phyloP scores from a whole-genome alignment of 306 rosid genomes.

The Crataegus laevigata region DNA sequence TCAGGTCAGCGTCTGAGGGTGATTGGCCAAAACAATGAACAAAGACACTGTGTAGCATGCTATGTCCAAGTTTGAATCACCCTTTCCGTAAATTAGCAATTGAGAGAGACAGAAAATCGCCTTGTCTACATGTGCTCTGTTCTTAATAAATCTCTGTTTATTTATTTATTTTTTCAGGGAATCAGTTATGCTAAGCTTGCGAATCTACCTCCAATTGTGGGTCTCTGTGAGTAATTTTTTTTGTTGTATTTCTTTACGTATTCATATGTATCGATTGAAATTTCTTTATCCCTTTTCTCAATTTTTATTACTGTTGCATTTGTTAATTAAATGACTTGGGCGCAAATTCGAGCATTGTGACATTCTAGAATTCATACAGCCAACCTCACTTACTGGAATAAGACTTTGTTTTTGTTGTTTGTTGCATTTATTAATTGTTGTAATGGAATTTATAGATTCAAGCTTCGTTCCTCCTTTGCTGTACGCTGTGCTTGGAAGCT shows the following conservation, averaged over 20 bases:
- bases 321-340: background rate
- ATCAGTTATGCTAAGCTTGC: slow-evolving; percentile 96
- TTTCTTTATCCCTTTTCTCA: background rate
- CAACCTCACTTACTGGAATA: too few species aligned
- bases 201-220: slow-evolving; percentile 83
- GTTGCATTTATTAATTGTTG: background rate
- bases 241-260: background rate
- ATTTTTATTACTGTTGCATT: background rate
- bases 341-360: too few species aligned
- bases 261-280: background rate
- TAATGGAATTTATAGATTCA: slow-evolving; percentile 47
- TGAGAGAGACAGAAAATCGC: too few species aligned
- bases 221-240: slow-evolving; percentile 64
- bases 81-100: too few species aligned
- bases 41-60: too few species aligned
- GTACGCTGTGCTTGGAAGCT: slow-evolving; percentile 92
- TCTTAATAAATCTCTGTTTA: background rate
- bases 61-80: too few species aligned
- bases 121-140: background rate
- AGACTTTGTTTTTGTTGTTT: background rate
- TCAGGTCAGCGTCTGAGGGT: background rate
- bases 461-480: slow-evolving; percentile 96
- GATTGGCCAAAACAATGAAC: background rate
- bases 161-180: slow-evolving; percentile 41
- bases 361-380: too few species aligned